A percentile compares a stretch with the other conserved stretches of the same genome.
Evolutionary conservation across 1,284 basidiomycete genomes (phyloP).

Genomic region (Marasmius fiardii): DNA sequence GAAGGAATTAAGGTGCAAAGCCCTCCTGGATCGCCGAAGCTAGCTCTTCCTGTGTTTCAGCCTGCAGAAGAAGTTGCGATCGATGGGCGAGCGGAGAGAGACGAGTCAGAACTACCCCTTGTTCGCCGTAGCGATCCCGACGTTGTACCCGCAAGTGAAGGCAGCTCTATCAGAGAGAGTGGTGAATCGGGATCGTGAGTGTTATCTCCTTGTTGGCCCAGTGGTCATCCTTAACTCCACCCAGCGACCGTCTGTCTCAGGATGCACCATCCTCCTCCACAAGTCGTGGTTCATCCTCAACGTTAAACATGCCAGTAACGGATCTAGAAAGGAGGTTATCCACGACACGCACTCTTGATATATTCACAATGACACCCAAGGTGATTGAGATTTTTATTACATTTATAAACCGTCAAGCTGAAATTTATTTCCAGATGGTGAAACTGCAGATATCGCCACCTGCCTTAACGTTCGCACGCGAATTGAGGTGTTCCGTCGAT

Average conservation of each 20-base stretch:
- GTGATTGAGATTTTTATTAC: constrained; percentile 39
- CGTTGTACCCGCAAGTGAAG: constrained; percentile 36
- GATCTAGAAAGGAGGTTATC: constrained; percentile 84
- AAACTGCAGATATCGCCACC: constrained; percentile 89
- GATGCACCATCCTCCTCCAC: constrained; percentile 56
- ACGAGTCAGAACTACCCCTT: constrained; percentile 12
- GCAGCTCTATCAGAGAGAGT: constrained; percentile 48
- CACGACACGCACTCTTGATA: constrained; percentile 81
- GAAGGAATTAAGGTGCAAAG: constrained; percentile 41
- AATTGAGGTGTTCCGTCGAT: constrained; percentile 74
- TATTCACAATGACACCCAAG: constrained; percentile 96
- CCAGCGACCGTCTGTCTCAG: constrained; percentile 55
- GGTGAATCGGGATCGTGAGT: constrained; percentile 55
- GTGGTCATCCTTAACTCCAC: constrained; percentile 1
- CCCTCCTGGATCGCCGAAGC: constrained; percentile 19
- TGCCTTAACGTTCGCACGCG: constrained; percentile 76
- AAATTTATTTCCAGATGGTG: constrained; percentile 59
- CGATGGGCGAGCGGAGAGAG: constrained; percentile 37
- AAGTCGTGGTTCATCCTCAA: constrained; percentile 46
- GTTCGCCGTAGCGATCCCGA: constrained; percentile 25
- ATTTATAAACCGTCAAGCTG: constrained; percentile 10
- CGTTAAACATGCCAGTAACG: constrained; percentile 54
- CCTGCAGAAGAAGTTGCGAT: constrained; percentile 52
- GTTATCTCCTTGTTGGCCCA: constrained; percentile 1
- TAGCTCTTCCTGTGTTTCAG: constrained; percentile 24